Conservation (phyloP, 306 rosid species). For the Glycine latifolia region DNA sequence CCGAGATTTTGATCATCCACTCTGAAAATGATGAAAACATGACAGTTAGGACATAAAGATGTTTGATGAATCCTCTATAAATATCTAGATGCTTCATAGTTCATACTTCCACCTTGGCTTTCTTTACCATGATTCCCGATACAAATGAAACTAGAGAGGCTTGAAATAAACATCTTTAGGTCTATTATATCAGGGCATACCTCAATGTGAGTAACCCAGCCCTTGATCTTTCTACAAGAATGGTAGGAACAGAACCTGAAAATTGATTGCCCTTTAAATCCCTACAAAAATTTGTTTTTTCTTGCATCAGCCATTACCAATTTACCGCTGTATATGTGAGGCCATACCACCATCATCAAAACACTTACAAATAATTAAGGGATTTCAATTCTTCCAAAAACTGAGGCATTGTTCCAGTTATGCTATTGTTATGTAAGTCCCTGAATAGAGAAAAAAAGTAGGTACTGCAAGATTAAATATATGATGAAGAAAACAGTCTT, state of each 20-base stretch:
- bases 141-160: too few species aligned
- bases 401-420: slow-evolving; percentile 64
- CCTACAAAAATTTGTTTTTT: slow-evolving; percentile 50
- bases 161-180: slow-evolving; percentile 7
- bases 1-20: slow-evolving; percentile 64
- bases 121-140: too few species aligned
- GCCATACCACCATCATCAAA: background rate
- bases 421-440: slow-evolving; percentile 69
- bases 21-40: slow-evolving; percentile 49
- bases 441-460: slow-evolving; percentile 45
- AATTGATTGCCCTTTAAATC: slow-evolving; percentile 65
- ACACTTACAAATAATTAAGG: slow-evolving; percentile 67
- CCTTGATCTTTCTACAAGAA: slow-evolving; percentile 56
- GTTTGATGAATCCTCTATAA: too few species aligned
- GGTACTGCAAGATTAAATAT: slow-evolving; percentile 9
- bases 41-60: background rate
- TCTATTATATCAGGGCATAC: slow-evolving; percentile 44
- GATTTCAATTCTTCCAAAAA: slow-evolving; percentile 59
- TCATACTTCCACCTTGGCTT: too few species aligned
- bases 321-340: slow-evolving; percentile 9
- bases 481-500: slow-evolving; percentile 20
- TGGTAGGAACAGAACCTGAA: slow-evolving; percentile 61
- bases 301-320: slow-evolving; percentile 16
- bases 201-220: slow-evolving; percentile 62
- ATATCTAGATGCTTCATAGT: too few species aligned